Base-by-base conservation (phyloP, 108 stramenopile genomes). In the Schizochytrium sp. region DNA sequence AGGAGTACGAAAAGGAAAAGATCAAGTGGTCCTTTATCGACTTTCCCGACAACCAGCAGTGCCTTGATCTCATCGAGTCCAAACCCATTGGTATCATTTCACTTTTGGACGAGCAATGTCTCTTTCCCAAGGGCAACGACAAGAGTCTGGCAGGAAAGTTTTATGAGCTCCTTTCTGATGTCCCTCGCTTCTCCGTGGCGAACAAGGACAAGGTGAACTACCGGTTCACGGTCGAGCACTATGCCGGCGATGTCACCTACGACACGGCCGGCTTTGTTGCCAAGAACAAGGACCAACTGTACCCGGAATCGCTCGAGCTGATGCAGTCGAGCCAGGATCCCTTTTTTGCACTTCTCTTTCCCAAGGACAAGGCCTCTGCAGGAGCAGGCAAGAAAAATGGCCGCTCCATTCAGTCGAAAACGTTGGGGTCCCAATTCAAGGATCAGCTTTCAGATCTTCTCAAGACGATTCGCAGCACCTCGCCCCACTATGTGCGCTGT, bases 401-500 rank as follows among this genome's bases (percentile, higher is more conserved):
- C 19, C 43, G 71, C 16, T 34, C 34, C 23, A 88, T 47, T 89
- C 87, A 88, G 87, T n/a, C 21, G 5, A 60, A 60, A 25, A 69
- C 97, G 44, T 96, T 98, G 69, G 96, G 96, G 14, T 94, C 95
- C 63, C 99, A 98, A 83, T 99, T 99, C 94, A 97, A 91, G 5
- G 48, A 59, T 18, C 93, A 93, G 88, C 88, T 94, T 44, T 29
- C 83, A 55, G 55, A 34, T 14, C 92, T 94, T 47, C 60, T 97
- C 92, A 91, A 89, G 44, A 96, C 92, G 88, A 95, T 99, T 60
- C 95, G 96, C 90, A 95, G 92, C n/a, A 98, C 99, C n/a, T 95
- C 97, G 94, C 98, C 99, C 29, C 98, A 99, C 90, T 99, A 98
- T 94, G 97, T 99, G 91, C 96, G 98, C 60, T 99, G 99, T 91